A percentile compares a stretch with the other conserved stretches of the same genome.
Evolutionary conservation across 805 yeast genomes (phyloP).

Genomic region (Saccharomycopsis sp.): DNA sequence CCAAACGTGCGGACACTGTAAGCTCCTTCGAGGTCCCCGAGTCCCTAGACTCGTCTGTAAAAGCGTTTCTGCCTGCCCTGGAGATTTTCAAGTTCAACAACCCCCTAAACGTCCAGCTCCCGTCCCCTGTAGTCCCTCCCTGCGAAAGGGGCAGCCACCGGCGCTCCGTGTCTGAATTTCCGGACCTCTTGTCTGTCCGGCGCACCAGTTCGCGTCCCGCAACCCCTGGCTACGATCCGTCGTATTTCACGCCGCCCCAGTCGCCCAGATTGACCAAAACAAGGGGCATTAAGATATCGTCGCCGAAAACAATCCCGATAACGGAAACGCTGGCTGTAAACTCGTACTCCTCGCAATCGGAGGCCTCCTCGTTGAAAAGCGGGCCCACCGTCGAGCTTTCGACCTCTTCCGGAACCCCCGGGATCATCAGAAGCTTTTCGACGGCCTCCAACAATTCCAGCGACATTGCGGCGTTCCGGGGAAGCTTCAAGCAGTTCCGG

Average conservation of each 20-base stretch:
- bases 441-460: background rate
- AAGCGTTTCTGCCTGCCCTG: background rate
- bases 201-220: constrained; percentile 2
- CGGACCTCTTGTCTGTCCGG: background rate
- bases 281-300: constrained; percentile 10
- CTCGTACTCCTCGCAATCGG: constrained; percentile 13
- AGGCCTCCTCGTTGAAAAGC: constrained; percentile 12
- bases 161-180: background rate
- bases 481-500: background rate
- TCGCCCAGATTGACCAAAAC: constrained; percentile 6
- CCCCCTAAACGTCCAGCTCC: background rate
- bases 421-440: background rate
- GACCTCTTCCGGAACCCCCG: background rate
- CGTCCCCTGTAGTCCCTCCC: background rate
- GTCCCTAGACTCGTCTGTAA: background rate
- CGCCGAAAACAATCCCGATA: constrained; percentile 17
- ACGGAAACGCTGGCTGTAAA: constrained; percentile 5
- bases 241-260: constrained; percentile 1
- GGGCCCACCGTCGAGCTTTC: background rate
- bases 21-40: constrained; percentile 5
- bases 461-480: background rate
- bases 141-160: background rate
- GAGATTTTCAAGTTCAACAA: background rate
- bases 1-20: background rate
- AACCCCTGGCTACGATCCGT: constrained; percentile 3